Base-by-base conservation (phyloP, 352 stramenopile genomes). In the Phytophthora chlamydospora region DNA sequence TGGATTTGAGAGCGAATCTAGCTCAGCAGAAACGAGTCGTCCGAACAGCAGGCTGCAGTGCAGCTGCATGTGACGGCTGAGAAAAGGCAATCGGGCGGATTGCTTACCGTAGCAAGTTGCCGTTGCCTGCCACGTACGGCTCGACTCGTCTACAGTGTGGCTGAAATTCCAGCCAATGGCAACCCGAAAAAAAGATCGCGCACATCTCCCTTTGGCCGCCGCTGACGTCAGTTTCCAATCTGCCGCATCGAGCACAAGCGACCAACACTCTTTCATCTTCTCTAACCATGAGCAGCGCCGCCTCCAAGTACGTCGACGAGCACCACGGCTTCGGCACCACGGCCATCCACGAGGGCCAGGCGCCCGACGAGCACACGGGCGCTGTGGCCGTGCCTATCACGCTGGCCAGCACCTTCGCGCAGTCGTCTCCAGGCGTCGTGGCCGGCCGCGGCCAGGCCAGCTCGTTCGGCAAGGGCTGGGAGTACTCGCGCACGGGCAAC, bases 391-490 rank as follows among this genome's bases (percentile, higher is more conserved):
- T 94, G 52, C 94, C 96, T 46, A 97, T 98, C 63, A 97, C 90
- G 47, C 83, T 98, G 43, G 85, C 83, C 62, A 98, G 85, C 57
- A 98, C 94, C 29, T 98, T 98, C 54, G 83, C 83, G 34, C 83
- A 93, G 71, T 49, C 73, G 43, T 93, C 83, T 9, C 83, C 81
- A 0, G 83, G 83, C 55, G 80, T 95, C 39, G 87, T 95, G 38
- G 69, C 88, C 54, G 84, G 85, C 71, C 78, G 80, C 16, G 66
- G 78, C 27, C 87, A 96, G 44, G 66, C 71, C 54, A 98, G 76
- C 81, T 98, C 80, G 67, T 98, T 85, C 58, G 97, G 97, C 48
- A 98, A 98, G 69, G 97, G 98, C 48, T 98, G 88, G 82, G 92
- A 93, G 60, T 98, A 98, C 80, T 97, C 90, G 69, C 90, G 95